phyloP scores from a whole-genome alignment of 352 stramenopile species.

The Globisporangium paddicum region DNA sequence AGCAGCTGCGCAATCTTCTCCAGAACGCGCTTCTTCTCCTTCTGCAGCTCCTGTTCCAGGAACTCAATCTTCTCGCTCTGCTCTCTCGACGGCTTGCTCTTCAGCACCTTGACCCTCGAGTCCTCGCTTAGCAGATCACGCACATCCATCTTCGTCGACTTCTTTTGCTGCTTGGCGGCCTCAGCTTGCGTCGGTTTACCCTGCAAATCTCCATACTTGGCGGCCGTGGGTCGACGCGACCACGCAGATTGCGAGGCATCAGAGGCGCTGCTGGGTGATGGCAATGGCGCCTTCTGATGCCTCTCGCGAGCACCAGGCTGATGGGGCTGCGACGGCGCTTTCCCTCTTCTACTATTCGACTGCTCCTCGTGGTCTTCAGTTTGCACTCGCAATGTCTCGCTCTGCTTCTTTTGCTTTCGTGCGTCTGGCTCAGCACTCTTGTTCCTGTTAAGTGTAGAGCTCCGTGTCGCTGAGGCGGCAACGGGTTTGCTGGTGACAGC shows the following conservation, averaged over 20 bases:
- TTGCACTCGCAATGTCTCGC: background rate
- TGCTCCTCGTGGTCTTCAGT: background rate
- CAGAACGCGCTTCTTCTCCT: slow-evolving; percentile 65
- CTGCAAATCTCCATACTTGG: slow-evolving; percentile 4
- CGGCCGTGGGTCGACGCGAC: slow-evolving; percentile 6
- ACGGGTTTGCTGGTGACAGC: slow-evolving; percentile 2
- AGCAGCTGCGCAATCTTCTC: slow-evolving; percentile 67
- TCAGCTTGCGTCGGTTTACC: background rate
- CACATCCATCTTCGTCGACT: slow-evolving; percentile 12
- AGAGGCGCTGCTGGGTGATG: slow-evolving; percentile 10
- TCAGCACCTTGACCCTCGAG: background rate
- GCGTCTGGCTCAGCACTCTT: background rate
- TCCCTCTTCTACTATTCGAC: background rate
- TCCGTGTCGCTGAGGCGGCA: background rate
- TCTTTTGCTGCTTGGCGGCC: background rate
- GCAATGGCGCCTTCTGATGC: background rate
- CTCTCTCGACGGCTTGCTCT: background rate
- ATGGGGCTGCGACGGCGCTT: background rate
- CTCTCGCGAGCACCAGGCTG: background rate
- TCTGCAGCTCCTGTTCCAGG: slow-evolving; percentile 48
- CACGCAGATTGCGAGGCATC: slow-evolving; percentile 1
- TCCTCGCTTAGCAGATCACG: slow-evolving; percentile 14
- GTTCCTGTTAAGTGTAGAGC: background rate
- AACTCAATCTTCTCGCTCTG: slow-evolving; percentile 3
- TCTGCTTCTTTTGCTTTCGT: background rate